These are phyloP conservation scores for Pseudozyma hubeiensis DNA, from an alignment of 1,284 basidiomycete species.

Conservation along the genomic window DNA sequence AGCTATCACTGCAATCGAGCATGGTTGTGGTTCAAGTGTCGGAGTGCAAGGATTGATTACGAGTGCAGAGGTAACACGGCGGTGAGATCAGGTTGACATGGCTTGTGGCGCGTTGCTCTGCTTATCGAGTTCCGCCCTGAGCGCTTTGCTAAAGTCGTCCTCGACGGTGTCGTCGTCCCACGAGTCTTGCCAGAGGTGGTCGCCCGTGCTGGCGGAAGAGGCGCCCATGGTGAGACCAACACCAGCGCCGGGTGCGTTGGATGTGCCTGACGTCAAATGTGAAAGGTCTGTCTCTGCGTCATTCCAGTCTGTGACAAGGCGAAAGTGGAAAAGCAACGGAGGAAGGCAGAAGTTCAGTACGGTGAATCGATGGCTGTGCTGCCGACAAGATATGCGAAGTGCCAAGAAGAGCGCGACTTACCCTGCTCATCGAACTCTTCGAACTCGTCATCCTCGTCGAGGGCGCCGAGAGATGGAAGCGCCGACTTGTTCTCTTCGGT, in stretches of 20 bases:
- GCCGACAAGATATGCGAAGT: neutral
- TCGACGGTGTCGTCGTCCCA: slow-evolving; percentile 99
- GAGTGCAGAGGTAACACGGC: neutral
- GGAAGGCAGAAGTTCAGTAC: neutral
- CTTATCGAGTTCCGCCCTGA: slow-evolving; percentile 74
- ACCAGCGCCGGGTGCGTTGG: slow-evolving; percentile 35
- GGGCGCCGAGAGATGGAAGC: slow-evolving; percentile 62
- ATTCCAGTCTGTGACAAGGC: slow-evolving; percentile 77
- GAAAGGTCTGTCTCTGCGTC: slow-evolving; percentile 83
- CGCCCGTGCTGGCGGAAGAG: slow-evolving; percentile 42
- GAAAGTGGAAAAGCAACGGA: neutral
- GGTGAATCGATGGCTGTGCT: neutral
- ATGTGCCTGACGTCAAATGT: slow-evolving; percentile 71
- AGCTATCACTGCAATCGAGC: neutral
- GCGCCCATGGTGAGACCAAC: slow-evolving; percentile 54
- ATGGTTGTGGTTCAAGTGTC: neutral
- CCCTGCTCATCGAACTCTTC: slow-evolving; percentile 67
- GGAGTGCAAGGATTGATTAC: neutral
- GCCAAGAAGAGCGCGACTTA: slow-evolving; percentile 24
- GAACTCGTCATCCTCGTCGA: slow-evolving; percentile 69
- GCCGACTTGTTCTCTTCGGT: slow-evolving; percentile 25
- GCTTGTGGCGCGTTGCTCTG: slow-evolving; percentile 45
- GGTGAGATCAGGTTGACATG: slow-evolving; percentile 47
- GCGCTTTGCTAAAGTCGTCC: slow-evolving; percentile 93
- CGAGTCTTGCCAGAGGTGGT: slow-evolving; percentile 96